Conservation (phyloP, 352 stramenopile genomes). For the Globisporangium viniferum region DNA sequence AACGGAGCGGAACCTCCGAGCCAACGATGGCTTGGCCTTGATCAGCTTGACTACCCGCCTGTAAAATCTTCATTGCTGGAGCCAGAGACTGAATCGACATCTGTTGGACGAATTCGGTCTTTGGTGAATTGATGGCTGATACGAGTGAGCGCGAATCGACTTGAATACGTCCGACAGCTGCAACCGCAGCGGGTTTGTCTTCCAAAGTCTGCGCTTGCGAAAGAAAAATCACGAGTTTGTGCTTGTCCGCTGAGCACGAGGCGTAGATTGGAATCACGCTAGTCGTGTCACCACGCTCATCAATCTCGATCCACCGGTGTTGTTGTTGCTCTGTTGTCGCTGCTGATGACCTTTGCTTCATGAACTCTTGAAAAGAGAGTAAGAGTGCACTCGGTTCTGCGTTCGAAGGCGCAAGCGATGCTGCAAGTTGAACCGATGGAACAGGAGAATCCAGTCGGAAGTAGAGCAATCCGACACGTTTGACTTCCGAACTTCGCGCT, state of each 20-base stretch:
- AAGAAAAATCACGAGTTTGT: neutral
- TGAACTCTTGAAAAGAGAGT: neutral
- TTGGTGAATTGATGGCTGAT: conserved; percentile 3
- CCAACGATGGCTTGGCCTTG: no score
- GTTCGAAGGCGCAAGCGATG: neutral
- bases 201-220: neutral
- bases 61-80: neutral
- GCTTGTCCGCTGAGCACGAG: neutral
- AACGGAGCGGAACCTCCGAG: neutral
- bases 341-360: neutral
- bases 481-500: neutral
- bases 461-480: conserved; percentile 6
- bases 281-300: neutral
- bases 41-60: neutral
- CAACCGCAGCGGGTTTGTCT: neutral
- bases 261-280: conserved; percentile 4
- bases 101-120: conserved; percentile 15
- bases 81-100: neutral
- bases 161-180: neutral
- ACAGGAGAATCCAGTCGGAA: conserved; percentile 1
- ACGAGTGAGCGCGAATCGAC: neutral
- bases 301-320: neutral
- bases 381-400: neutral
- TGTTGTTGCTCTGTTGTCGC: neutral
- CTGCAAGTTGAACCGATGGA: neutral